phyloP scores from a whole-genome alignment of 148 eudicot species.

The Rhododendron williamsianum region DNA sequence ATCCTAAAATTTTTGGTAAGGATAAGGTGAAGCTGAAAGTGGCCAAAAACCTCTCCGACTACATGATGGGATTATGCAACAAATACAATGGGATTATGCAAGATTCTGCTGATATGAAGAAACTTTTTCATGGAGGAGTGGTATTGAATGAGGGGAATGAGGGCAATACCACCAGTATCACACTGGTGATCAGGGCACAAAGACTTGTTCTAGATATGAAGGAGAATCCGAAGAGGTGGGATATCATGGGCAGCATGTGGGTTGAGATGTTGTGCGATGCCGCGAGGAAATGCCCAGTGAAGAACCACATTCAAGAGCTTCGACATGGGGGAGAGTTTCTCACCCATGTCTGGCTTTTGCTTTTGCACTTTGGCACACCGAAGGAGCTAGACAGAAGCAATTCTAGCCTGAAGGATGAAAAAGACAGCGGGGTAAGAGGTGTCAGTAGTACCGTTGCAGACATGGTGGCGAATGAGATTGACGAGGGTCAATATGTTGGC shows the following conservation, averaged over 20 bases:
- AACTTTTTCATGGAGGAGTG: not conserved
- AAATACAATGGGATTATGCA: not conserved
- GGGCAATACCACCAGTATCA: not conserved
- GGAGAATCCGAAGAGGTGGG: not conserved
- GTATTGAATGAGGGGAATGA: not conserved
- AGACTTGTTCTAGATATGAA: not conserved
- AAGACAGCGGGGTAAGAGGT: not conserved
- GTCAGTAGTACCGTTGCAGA: not conserved
- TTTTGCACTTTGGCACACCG: not conserved
- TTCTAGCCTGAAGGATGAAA: not conserved
- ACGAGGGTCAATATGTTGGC: not conserved
- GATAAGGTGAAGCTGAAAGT: not conserved
- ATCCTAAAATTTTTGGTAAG: not conserved
- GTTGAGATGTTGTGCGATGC: not conserved
- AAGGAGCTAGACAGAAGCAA: not conserved
- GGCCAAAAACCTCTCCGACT: not conserved
- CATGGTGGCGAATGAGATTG: not conserved
- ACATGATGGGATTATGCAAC: constrained; percentile 3
- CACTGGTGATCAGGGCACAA: not conserved
- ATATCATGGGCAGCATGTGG: not conserved
- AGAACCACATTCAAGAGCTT: not conserved
- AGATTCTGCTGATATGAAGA: not conserved
- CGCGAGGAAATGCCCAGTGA: not conserved
- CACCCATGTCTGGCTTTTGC: not conserved
- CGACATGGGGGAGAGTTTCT: not conserved